Conservation (phyloP, 2,329 filamentous ascomycete species). For the Penicillium crustosum region DNA sequence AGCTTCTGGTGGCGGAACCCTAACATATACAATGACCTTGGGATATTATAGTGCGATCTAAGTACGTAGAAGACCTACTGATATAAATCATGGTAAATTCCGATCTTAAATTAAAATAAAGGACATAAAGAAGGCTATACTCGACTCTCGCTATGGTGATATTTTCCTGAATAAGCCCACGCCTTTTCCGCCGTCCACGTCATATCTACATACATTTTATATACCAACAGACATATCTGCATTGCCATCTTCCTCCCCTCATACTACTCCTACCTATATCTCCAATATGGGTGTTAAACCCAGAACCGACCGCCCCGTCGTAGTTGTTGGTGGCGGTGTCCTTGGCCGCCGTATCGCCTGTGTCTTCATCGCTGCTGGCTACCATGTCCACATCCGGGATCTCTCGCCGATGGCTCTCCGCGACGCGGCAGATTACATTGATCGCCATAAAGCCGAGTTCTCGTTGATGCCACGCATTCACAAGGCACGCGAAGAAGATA, state of each 20-base stretch:
- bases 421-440: constrained; percentile 34
- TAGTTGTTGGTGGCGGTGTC: constrained; percentile 42
- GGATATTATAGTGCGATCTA: not conserved
- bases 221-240: not conserved
- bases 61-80: not conserved
- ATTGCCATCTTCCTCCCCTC: not conserved
- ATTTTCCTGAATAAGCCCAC: not conserved
- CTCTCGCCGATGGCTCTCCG: constrained; percentile 26
- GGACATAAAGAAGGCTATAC: not conserved
- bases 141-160: not conserved
- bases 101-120: not conserved
- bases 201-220: constrained; percentile 1
- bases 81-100: not conserved
- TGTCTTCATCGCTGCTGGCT: constrained; percentile 28
- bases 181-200: not conserved
- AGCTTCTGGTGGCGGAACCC: not conserved
- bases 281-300: constrained; percentile 2
- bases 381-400: constrained; percentile 29
- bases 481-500: constrained; percentile 1
- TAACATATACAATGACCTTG: not conserved
- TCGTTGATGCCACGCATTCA: constrained; percentile 19
- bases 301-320: constrained; percentile 31
- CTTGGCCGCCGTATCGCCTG: constrained; percentile 41
- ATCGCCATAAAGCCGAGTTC: constrained; percentile 29
- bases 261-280: not conserved